Conservation (phyloP, 73 alveolate species). For the Loxodes magnus region DNA sequence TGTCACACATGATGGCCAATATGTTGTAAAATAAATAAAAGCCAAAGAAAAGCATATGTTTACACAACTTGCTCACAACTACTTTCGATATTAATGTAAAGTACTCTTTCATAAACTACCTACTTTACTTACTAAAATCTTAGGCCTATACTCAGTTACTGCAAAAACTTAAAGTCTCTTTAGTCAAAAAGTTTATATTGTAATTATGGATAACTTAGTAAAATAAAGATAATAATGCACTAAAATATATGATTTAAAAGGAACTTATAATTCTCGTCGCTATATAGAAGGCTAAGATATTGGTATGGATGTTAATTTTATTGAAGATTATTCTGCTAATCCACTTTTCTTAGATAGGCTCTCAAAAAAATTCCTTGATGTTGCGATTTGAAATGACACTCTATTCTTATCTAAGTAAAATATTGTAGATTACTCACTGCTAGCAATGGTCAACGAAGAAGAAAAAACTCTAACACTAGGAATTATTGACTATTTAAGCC, state of each 20-base stretch:
- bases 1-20: neutral
- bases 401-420: slow-evolving; percentile 2
- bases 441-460: neutral
- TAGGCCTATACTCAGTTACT: too few species aligned
- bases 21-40: slow-evolving; percentile 31
- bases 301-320: slow-evolving; percentile 11
- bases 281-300: neutral
- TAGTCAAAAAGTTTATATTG: too few species aligned
- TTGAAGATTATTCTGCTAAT: neutral
- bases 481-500: slow-evolving; percentile 17
- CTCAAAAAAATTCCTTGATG: neutral
- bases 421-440: slow-evolving; percentile 17
- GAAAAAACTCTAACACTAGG: neutral
- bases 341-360: neutral
- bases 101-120: slow-evolving; percentile 33
- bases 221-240: too few species aligned
- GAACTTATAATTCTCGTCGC: slow-evolving; percentile 5
- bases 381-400: slow-evolving; percentile 7
- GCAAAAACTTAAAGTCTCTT: too few species aligned
- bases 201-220: too few species aligned
- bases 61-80: slow-evolving; percentile 31
- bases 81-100: slow-evolving; percentile 36
- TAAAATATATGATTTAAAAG: slow-evolving; percentile 17
- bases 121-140: neutral
- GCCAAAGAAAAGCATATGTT: slow-evolving; percentile 39